phyloP scores from a whole-genome alignment of 352 stramenopile species.

The Pythium apleroticum region DNA sequence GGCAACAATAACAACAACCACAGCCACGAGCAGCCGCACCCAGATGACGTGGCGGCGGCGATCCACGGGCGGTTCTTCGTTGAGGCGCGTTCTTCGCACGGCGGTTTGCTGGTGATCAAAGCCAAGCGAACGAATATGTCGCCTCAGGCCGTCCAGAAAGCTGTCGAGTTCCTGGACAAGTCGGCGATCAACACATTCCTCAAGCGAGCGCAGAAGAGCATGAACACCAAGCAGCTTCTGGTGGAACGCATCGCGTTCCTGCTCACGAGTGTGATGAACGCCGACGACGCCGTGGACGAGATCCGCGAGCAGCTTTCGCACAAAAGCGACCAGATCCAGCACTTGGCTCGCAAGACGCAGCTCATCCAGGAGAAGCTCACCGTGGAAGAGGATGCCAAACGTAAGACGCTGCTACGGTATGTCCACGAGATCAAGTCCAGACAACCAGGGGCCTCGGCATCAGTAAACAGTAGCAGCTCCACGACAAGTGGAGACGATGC shows the following conservation, averaged over 20 bases:
- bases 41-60: constrained; percentile 60
- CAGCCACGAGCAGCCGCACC: constrained; percentile 32
- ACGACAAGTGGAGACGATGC: constrained; percentile 19
- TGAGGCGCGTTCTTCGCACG: constrained; percentile 76
- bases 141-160: constrained; percentile 46
- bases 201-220: constrained; percentile 91
- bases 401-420: constrained; percentile 93
- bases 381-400: constrained; percentile 94
- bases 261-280: constrained; percentile 63
- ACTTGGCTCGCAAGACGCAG: constrained; percentile 68
- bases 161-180: constrained; percentile 89
- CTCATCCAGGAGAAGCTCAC: constrained; percentile 85
- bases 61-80: constrained; percentile 86
- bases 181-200: constrained; percentile 92
- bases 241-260: constrained; percentile 88
- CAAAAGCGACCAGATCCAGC: constrained; percentile 82
- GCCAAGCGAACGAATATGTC: constrained; percentile 88
- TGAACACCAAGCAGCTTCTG: constrained; percentile 92
- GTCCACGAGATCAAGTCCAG: constrained; percentile 92
- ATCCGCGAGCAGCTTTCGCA: constrained; percentile 46
- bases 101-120: constrained; percentile 89
- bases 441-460: constrained; percentile 19
- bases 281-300: constrained; percentile 71
- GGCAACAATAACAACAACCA: constrained; percentile 27
- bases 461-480: constrained; percentile 25